These are phyloP conservation scores for Colletotrichum spaethianum DNA, from an alignment of 2,329 filamentous ascomycete genomes.

Conservation along the genomic window DNA sequence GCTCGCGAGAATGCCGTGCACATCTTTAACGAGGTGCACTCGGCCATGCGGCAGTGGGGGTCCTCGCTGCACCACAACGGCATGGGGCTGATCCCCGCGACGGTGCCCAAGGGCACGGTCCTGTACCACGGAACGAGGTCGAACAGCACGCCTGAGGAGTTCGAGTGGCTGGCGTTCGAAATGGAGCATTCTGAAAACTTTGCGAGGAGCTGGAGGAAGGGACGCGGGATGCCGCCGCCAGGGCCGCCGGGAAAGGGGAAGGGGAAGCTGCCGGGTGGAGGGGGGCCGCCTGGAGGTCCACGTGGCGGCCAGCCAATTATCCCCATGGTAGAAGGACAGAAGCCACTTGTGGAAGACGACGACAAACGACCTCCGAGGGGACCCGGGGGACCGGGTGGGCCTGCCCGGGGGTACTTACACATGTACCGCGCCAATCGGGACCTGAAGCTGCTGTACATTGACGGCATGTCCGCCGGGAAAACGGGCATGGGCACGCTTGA, in stretches of 20 bases:
- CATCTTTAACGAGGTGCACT: slow-evolving; percentile 82
- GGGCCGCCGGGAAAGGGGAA: slow-evolving; percentile 11
- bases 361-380: slow-evolving; percentile 17
- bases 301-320: neutral
- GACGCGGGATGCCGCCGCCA: neutral
- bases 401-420: slow-evolving; percentile 73
- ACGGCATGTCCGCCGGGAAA: slow-evolving; percentile 80
- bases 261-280: neutral
- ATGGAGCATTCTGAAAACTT: slow-evolving; percentile 80
- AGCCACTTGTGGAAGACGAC: neutral
- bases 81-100: slow-evolving; percentile 78
- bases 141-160: slow-evolving; percentile 62
- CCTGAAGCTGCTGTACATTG: slow-evolving; percentile 76
- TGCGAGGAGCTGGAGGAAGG: slow-evolving; percentile 54
- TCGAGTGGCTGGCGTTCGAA: slow-evolving; percentile 84
- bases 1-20: slow-evolving; percentile 69
- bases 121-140: slow-evolving; percentile 75
- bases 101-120: slow-evolving; percentile 74
- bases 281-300: neutral
- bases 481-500: slow-evolving; percentile 76
- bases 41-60: slow-evolving; percentile 81
- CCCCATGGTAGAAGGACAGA: neutral
- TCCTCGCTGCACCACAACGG: slow-evolving; percentile 82
- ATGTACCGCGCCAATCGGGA: slow-evolving; percentile 72
- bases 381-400: neutral